A percentile compares a stretch with the other conserved stretches of the same genome.
Evolutionary conservation across 2,329 filamentous ascomycete genomes (phyloP).

Genomic region (Xylaria sp.): DNA sequence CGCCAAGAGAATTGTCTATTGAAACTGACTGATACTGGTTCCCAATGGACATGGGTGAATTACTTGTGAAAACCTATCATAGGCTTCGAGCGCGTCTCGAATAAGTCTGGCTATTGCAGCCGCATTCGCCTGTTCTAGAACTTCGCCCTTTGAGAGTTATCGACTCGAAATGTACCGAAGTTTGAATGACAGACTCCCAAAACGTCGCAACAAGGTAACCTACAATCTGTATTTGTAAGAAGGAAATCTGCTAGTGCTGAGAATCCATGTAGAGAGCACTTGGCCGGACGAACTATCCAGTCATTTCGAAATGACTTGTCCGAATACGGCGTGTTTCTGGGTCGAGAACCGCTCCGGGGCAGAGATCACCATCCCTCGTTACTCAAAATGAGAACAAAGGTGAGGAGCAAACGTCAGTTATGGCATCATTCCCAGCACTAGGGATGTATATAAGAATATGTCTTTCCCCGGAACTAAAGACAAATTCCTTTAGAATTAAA

Average conservation of each 20-base stretch:
- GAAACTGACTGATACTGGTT: neutral
- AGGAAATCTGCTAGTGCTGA: neutral
- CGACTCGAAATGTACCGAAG: neutral
- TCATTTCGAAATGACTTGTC: neutral
- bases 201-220: neutral
- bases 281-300: neutral
- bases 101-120: neutral
- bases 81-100: neutral
- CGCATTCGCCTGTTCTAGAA: neutral
- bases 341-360: neutral
- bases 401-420: neutral
- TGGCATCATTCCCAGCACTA: no score
- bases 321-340: neutral
- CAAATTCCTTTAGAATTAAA: neutral
- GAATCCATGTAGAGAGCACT: neutral
- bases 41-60: neutral
- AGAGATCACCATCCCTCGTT: neutral
- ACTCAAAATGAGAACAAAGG: neutral
- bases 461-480: no score
- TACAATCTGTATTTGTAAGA: neutral
- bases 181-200: neutral
- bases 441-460: constrained; percentile 16
- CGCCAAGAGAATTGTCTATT: neutral
- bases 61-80: neutral
- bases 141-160: neutral